Conservation (phyloP, 2,329 filamentous ascomycete genomes). For the Dothideomycetes sp. region DNA sequence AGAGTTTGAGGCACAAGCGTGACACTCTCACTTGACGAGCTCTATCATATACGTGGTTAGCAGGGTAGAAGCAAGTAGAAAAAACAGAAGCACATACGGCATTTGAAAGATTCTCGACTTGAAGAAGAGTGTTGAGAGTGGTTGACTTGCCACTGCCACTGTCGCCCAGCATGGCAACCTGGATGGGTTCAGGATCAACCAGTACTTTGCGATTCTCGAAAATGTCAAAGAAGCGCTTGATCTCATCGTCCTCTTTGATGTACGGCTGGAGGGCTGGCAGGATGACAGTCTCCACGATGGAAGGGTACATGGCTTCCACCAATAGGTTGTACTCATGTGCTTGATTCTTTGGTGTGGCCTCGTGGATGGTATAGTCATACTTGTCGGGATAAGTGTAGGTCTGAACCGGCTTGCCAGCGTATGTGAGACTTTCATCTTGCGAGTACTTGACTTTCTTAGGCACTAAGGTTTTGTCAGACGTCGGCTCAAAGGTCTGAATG, state of each 20-base stretch:
- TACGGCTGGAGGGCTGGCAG: background rate
- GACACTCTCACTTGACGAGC: background rate
- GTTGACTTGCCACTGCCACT: background rate
- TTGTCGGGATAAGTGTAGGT: background rate
- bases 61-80: too few species aligned
- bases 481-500: too few species aligned
- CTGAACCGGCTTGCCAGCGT: background rate
- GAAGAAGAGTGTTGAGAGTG: slow-evolving; percentile 1
- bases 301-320: background rate
- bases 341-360: background rate
- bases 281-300: background rate
- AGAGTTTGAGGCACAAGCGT: slow-evolving; percentile 1
- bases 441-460: too few species aligned
- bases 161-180: background rate
- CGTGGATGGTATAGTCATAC: background rate
- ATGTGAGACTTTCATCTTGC: too few species aligned
- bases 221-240: background rate
- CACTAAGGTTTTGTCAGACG: too few species aligned
- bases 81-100: background rate
- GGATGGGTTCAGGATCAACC: background rate
- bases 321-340: background rate
- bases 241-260: background rate
- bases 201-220: background rate
- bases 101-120: background rate
- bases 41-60: too few species aligned